Conservation (phyloP, 441 rosid genomes). For the Populus hybrid region DNA sequence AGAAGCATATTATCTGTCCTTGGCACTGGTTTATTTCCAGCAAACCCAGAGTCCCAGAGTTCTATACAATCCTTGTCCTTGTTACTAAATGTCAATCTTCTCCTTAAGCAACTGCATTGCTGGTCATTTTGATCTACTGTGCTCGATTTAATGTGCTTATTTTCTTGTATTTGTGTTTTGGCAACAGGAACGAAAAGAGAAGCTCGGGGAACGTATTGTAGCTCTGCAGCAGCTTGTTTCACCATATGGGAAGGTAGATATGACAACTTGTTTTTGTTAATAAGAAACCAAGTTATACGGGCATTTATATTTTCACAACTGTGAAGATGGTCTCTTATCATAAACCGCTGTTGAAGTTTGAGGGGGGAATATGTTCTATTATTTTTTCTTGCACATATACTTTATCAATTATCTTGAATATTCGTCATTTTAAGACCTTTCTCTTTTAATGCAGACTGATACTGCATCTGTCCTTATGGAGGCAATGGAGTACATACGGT, state of each 20-base stretch:
- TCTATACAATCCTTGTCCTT: not conserved
- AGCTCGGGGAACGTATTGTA: slow-evolving; percentile 74
- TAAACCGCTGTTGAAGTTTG: not conserved
- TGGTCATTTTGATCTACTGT: not conserved
- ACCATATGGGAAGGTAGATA: slow-evolving; percentile 86
- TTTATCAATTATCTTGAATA: not conserved
- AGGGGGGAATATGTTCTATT: not conserved
- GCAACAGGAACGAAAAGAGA: slow-evolving; percentile 80
- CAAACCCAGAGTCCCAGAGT: not conserved
- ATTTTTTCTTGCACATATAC: not conserved
- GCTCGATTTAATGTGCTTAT: not conserved
- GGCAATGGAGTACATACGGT: slow-evolving; percentile 82
- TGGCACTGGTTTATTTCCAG: too few relatives aligned
- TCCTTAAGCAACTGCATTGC: not conserved
- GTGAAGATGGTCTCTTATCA: not conserved
- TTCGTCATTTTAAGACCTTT: not conserved
- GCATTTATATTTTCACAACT: not conserved
- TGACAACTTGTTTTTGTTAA: not conserved
- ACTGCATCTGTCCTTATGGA: slow-evolving; percentile 91
- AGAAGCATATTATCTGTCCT: too few relatives aligned
- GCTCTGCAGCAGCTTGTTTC: slow-evolving; percentile 95
- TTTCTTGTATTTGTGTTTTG: slow-evolving; percentile 21
- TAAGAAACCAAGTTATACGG: not conserved
- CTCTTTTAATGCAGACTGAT: slow-evolving; percentile 63
- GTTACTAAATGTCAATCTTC: not conserved